These are phyloP conservation scores for Ramaria rubella DNA, from an alignment of 768 basidiomycete species.

Conservation along the genomic window DNA sequence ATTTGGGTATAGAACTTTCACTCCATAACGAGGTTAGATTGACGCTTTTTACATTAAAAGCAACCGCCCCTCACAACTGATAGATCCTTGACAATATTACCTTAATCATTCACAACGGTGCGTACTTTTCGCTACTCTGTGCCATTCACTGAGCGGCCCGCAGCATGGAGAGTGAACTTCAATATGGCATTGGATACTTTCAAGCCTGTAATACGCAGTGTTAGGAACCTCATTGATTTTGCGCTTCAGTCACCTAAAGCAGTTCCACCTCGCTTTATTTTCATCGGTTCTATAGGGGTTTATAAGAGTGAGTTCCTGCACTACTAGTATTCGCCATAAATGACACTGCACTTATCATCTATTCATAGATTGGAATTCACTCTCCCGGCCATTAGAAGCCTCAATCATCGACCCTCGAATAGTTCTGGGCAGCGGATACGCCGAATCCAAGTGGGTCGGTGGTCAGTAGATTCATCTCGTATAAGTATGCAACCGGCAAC, in stretches of 20 bases:
- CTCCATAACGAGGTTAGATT: neutral
- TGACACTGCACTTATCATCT: neutral
- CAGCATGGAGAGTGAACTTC: no score
- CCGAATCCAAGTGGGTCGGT: conserved; percentile 33
- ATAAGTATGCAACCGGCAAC: neutral
- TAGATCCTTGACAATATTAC: conserved; percentile 17
- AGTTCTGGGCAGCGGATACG: conserved; percentile 38
- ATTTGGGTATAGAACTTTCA: neutral
- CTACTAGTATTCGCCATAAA: no score
- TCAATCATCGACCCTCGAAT: conserved; percentile 23
- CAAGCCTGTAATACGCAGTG: conserved; percentile 5
- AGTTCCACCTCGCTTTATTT: conserved; percentile 11
- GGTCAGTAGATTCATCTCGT: neutral
- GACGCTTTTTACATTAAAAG: neutral
- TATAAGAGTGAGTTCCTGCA: neutral
- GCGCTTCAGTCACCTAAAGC: conserved; percentile 8
- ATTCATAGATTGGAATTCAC: neutral
- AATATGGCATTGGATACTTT: neutral
- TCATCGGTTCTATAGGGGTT: conserved; percentile 12
- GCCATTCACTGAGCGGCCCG: conserved; percentile 7
- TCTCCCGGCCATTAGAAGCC: conserved; percentile 27
- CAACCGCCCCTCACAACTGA: neutral
- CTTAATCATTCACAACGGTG: no score
- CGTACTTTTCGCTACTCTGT: neutral
- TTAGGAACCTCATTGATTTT: conserved; percentile 12